Evolutionary conservation across 2,329 filamentous ascomycete species (phyloP), one percentile per base, ranked within the genome.

Genomic region (Fusarium anthophilum): DNA sequence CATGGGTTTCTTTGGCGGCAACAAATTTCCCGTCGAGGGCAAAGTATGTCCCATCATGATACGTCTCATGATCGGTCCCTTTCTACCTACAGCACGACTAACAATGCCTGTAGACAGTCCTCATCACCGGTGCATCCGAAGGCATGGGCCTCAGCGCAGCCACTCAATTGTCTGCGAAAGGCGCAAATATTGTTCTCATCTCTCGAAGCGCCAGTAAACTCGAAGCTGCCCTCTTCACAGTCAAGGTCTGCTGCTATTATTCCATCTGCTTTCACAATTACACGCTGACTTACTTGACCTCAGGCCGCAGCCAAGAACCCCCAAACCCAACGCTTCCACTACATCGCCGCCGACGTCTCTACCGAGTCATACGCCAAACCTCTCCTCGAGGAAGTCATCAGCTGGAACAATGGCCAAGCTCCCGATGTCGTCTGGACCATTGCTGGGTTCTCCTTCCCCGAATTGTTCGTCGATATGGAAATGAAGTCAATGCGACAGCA

Each of bases 341-440:
- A 90, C 83, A 93, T 98, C 80, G 90, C 91, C 73, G 95, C 94
- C 74, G 96, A 99, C 82, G 90, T 98, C 39, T 91, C 92, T 20
- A 84, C 88, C 63, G 85, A 91, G 58, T 86, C 89, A 66, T 95
- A 95, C 79, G 94, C 94, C 57, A 85, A 86, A 7, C 86, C 90
- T 45, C 86, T 98, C 44, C 84, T 98, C 59, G 85, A 87, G 43
- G 91, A 97, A 81, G 92, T 92, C 53, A 93, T 89, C 5, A 83
- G 86, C 28, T 98, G 95, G 95, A 98, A 98, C 84, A 85, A 91
- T 73, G 91, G 89, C 62, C 81, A 85, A 30, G 82, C 91, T 35
- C 94, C 94, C 1, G 96, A 98, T 80, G 88, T 98, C 64, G 93
- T 98, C 39, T 98, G 96, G 95, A 95, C 94, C 80, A 89, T 95